Conservation (phyloP, 257 asterid species). For the Nemophila menziesii region DNA sequence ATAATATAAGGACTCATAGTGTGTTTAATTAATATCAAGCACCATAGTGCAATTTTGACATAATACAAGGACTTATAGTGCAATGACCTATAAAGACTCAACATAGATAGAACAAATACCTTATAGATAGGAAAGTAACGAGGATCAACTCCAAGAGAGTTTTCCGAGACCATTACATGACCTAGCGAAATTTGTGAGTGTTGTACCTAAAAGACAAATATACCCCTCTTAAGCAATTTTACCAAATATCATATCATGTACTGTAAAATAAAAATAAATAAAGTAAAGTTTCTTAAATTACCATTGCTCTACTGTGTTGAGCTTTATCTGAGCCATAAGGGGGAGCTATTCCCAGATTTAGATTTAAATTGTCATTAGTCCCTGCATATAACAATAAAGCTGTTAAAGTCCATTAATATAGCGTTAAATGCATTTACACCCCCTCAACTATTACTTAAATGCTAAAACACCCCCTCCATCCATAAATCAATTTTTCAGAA, state of each 20-base stretch:
- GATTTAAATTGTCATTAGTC: conserved; percentile 37
- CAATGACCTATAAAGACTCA: too few species aligned
- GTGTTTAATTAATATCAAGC: too few species aligned
- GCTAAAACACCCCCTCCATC: too few species aligned
- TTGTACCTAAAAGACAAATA: conserved; percentile 21
- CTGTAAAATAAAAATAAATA: background rate
- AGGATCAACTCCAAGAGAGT: conserved; percentile 34
- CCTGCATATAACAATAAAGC: conserved; percentile 23
- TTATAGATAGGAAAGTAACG: conserved; percentile 32
- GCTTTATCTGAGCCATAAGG: conserved; percentile 31
- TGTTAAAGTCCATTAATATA: too few species aligned
- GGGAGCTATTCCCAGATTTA: conserved; percentile 63
- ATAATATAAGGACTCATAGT: too few species aligned
- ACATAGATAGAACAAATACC: conserved; percentile 26
- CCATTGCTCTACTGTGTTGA: conserved; percentile 35
- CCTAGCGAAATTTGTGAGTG: conserved; percentile 27
- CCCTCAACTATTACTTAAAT: too few species aligned
- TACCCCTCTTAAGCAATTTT: conserved; percentile 8
- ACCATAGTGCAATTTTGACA: too few species aligned
- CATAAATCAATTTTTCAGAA: too few species aligned
- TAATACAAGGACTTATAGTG: too few species aligned
- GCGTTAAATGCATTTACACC: too few species aligned
- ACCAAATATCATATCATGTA: background rate
- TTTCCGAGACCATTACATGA: conserved; percentile 19
- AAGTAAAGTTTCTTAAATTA: conserved; percentile 12